phyloP scores from a whole-genome alignment of 306 rosid species.

The Amphicarpaea edgeworthii region DNA sequence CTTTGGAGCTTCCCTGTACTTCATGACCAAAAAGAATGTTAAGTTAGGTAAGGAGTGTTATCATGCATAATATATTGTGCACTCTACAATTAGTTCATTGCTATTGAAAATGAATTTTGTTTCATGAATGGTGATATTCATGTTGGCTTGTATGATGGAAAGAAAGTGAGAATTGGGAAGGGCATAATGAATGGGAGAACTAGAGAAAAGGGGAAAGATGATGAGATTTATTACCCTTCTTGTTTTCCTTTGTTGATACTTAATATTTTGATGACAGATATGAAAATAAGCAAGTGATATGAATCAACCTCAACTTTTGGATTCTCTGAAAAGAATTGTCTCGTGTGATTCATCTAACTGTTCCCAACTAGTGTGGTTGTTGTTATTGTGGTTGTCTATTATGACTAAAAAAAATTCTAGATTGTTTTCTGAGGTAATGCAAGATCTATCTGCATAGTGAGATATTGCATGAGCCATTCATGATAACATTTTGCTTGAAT shows the following conservation, averaged over 20 bases:
- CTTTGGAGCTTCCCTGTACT: conserved; percentile 98
- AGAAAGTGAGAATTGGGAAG: conserved; percentile 31
- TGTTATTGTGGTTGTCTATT: conserved; percentile 12
- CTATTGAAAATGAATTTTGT: conserved; percentile 20
- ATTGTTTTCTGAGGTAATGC: conserved; percentile 21
- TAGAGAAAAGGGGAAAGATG: neutral
- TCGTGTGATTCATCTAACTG: neutral
- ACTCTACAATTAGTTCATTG: conserved; percentile 20
- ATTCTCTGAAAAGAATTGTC: conserved; percentile 15
- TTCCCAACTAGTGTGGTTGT: conserved; percentile 6
- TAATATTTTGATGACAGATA: conserved; percentile 30
- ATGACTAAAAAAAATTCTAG: neutral
- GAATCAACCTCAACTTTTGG: conserved; percentile 8
- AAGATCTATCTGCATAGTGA: neutral
- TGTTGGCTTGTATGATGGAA: conserved; percentile 23
- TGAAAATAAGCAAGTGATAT: conserved; percentile 25
- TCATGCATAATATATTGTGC: conserved; percentile 16
- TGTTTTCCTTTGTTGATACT: conserved; percentile 19
- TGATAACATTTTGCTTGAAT: conserved; percentile 16
- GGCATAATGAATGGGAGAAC: conserved; percentile 21
- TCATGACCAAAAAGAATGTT: conserved; percentile 88
- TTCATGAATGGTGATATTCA: conserved; percentile 11
- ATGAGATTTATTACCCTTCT: conserved; percentile 18
- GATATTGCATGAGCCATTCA: conserved; percentile 5
- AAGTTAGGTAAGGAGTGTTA: conserved; percentile 75